Base-by-base conservation (phyloP, 345 rosid genomes). In the Lumnitzera racemosa region DNA sequence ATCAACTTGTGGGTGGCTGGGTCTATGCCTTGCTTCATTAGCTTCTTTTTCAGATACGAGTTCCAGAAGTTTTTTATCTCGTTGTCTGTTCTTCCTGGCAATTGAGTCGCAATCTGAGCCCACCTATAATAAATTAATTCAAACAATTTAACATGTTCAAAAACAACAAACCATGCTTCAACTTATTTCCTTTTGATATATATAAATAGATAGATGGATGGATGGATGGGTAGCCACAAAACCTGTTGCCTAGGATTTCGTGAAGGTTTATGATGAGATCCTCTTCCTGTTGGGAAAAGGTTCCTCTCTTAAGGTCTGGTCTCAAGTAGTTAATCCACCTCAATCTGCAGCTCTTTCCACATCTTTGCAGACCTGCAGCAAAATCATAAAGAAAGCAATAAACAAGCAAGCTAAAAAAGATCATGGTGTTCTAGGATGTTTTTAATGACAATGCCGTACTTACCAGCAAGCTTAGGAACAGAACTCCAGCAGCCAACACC, bases 261-360 rank as follows among this genome's bases (percentile, higher is more conserved):
- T 85, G 91, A 55, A 85, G 86, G 58, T 76, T 71, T 57, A 82
- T 55, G 65, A 85, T 82, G 29, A 82, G 74, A 66, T 73, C 71
- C 71, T 85, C 86, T 67, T 85, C 88, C 23, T 80, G 81, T 23
- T 76, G 86, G 0, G 91, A 82, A 57, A 85, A 82, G 72, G 80
- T 78, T 72, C 90, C 85, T 67, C 95, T 81, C 64, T 90, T 87
- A 46, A 90, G 81, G 58, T 90, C 97, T 65, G 97, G 96, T 70
- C 97, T 80, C 77, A 90, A 66, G 74, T 90, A 90, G 61, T 90
- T 90, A 69, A 89, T 86, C 96, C 96, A 89, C 61, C 96, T 78
- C 61, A 90, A 67, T 61, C 97, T 81, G 70, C 97, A 90, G 69
- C 97, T 90, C 76, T 90, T 90, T 59, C 87, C 87, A 70, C 90